Evolutionary conservation across 768 basidiomycete genomes (phyloP), one percentile per base, ranked within the genome.

Genomic region (Macrolepiota albuminosa): DNA sequence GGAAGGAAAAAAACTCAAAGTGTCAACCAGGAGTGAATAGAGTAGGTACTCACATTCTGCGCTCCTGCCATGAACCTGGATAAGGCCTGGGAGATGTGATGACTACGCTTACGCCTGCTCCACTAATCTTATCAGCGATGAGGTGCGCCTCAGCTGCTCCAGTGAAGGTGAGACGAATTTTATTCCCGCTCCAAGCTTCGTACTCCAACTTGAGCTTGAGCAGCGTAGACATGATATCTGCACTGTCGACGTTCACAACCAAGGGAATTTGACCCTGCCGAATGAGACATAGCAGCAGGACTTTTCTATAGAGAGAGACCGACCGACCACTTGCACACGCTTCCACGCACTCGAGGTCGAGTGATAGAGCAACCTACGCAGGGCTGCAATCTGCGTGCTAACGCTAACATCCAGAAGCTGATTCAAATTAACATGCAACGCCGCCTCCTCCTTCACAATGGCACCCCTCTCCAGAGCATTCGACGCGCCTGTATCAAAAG

Each of bases 181-280:
- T 63, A 24, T 68, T 64, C 57, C 75, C 67, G 13, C 70, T 73
- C 0, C 56, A 65, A 0, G 51, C 64, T 52, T 87, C 82, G 24
- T 81, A 78, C 53, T 85, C 81, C 10, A 65, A 65, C 68, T 86
- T 88, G 61, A 94, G 80, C 4, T 63, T 66, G 43, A 95, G 72
- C 14, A 94, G 71, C 0, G 84, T 81, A 0, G 88, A 84, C 68
- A 94, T 93, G 54, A 87, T 77, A 69, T 94, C 92, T 9, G 89
- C 89, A 64, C 80, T 89, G 59, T 87, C 77, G 14, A 84, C 86
- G 1, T 81, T 73, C 21, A 93, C 70, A 2, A 92, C 88, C 18
- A 95, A 74, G 0, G 88, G 83, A 0, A 87, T 68, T 21, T 73
- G 61, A 13, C 89, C 87, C 80, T 88, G 57, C 6, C 51, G 50